These are phyloP conservation scores for Protomyces lactucae-debilis DNA, from an alignment of 1,139 yeast genomes.

Conservation along the genomic window DNA sequence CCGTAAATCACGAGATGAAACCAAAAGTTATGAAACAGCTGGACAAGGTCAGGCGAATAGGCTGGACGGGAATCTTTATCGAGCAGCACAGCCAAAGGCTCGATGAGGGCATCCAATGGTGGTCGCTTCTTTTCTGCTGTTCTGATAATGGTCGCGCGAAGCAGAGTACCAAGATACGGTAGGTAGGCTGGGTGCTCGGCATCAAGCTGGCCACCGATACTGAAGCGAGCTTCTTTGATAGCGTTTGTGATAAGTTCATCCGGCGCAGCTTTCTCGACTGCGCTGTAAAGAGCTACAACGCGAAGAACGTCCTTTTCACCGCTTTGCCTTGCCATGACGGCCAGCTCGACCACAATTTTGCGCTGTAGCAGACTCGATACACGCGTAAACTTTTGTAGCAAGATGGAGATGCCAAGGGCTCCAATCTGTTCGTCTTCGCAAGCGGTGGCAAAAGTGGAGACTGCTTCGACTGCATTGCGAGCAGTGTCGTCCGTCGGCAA, in stretches of 20 bases:
- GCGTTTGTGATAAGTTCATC: not conserved
- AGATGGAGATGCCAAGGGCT: slow-evolving; percentile 2
- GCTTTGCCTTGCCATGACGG: slow-evolving; percentile 3
- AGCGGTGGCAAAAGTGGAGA: slow-evolving; percentile 1
- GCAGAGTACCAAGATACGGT: not conserved
- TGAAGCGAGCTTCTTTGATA: not conserved
- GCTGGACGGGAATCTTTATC: not conserved
- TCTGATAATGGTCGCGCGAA: slow-evolving; percentile 1
- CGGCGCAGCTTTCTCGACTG: not conserved
- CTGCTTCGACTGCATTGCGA: slow-evolving; percentile 11
- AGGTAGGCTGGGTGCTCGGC: not conserved
- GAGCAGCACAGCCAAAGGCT: slow-evolving; percentile 6
- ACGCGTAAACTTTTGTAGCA: slow-evolving; percentile 8
- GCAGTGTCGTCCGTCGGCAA: not conserved
- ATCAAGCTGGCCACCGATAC: not conserved
- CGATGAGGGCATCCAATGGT: not conserved
- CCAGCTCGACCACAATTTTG: slow-evolving; percentile 8
- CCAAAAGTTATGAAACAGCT: slow-evolving; percentile 81
- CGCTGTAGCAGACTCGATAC: not conserved
- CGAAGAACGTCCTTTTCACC: slow-evolving; percentile 14
- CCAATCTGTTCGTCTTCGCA: slow-evolving; percentile 9
- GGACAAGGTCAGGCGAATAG: not conserved
- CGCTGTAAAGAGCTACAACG: not conserved
- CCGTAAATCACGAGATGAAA: slow-evolving; percentile 92
- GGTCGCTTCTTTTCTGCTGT: not conserved